A percentile compares a stretch with the other conserved stretches of the same genome.
Conservation (phyloP, 2,329 filamentous ascomycete genomes). For the Raffaelea albimanens region DNA sequence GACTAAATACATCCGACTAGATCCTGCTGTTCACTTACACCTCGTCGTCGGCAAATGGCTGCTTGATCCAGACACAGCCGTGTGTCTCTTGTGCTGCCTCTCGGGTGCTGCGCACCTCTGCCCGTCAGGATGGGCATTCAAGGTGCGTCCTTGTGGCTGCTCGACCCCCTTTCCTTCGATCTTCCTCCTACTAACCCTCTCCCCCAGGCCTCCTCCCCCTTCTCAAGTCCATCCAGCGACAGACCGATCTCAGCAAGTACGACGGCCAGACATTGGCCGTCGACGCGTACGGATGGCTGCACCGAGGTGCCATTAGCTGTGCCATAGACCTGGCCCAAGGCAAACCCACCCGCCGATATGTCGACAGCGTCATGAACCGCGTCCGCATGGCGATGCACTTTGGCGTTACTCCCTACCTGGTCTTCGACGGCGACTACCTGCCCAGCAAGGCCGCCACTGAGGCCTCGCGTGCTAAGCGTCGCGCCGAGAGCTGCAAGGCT, state of each 20-base stretch:
- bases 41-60: slow-evolving; percentile 4
- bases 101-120: slow-evolving; percentile 1
- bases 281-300: slow-evolving; percentile 96
- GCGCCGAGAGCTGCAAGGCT: slow-evolving; percentile 65
- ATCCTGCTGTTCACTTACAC: neutral
- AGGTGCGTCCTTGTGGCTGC: slow-evolving; percentile 7
- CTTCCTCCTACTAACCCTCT: neutral
- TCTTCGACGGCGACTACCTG: slow-evolving; percentile 92
- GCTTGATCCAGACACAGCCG: neutral
- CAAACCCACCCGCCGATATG: slow-evolving; percentile 80
- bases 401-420: slow-evolving; percentile 84
- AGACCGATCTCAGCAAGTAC: slow-evolving; percentile 78
- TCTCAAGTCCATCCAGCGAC: slow-evolving; percentile 92
- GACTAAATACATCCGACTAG: neutral
- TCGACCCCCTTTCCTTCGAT: neutral
- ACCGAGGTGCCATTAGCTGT: slow-evolving; percentile 83
- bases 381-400: slow-evolving; percentile 93
- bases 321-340: slow-evolving; percentile 82
- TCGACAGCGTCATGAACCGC: slow-evolving; percentile 82
- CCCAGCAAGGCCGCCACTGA: slow-evolving; percentile 91
- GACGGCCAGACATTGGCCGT: slow-evolving; percentile 83
- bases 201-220: slow-evolving; percentile 75
- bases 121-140: slow-evolving; percentile 14
- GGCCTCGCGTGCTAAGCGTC: slow-evolving; percentile 58
- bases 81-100: neutral